Conservation (phyloP, 2,329 filamentous ascomycete species). For the Aspergillus intermedius region DNA sequence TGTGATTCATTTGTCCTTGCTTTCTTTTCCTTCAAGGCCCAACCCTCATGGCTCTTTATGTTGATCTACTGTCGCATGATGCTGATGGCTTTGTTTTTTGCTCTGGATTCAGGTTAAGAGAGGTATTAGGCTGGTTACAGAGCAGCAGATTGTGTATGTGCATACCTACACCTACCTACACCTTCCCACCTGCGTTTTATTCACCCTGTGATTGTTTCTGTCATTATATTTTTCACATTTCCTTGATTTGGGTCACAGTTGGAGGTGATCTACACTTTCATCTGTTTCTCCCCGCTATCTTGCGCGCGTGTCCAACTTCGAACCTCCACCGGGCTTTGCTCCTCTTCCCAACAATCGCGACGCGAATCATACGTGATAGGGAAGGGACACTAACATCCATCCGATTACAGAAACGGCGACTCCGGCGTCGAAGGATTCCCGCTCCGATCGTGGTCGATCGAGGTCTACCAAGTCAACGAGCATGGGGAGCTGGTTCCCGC, state of each 20-base stretch:
- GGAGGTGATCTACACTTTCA: not conserved
- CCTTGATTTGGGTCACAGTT: not conserved
- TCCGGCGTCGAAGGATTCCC: slow-evolving; percentile 81
- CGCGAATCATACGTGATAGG: not conserved
- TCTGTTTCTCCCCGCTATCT: not conserved
- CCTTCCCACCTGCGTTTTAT: slow-evolving; percentile 6
- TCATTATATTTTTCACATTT: not conserved
- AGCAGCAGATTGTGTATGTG: slow-evolving; percentile 80
- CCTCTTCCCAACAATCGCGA: not conserved
- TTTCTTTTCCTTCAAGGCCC: not conserved
- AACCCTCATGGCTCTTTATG: too few relatives aligned
- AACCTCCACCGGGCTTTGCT: too few relatives aligned
- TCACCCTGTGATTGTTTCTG: not conserved
- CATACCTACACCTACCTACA: slow-evolving; percentile 5
- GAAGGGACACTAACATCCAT: too few relatives aligned
- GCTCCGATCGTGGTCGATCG: slow-evolving; percentile 86
- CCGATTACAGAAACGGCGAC: slow-evolving; percentile 60
- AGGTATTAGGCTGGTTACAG: slow-evolving; percentile 84
- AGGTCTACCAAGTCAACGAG: slow-evolving; percentile 76
- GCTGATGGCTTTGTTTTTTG: slow-evolving; percentile 13
- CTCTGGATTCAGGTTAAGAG: slow-evolving; percentile 59
- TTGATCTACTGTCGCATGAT: slow-evolving; percentile 10
- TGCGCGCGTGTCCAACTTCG: not conserved
- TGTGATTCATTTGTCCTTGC: slow-evolving; percentile 14
- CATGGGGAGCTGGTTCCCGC: slow-evolving; percentile 78